phyloP scores from a whole-genome alignment of 192 early-diverging fungal genomes.

The Rhizoclosmatium sp. region DNA sequence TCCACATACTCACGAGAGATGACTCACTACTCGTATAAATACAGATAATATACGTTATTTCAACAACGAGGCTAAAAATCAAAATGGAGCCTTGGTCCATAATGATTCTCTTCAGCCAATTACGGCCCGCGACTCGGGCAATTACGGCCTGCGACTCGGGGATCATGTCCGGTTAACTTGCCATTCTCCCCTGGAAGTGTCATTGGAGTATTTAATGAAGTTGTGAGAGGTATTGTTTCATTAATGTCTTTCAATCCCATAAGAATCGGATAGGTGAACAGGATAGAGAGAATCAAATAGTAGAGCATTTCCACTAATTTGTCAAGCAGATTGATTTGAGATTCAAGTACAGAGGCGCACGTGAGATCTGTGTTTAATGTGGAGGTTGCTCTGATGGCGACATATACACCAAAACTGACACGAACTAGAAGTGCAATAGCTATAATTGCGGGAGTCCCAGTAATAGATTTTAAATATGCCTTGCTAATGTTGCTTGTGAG shows the following conservation, averaged over 20 bases:
- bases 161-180: background rate
- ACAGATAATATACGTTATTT: background rate
- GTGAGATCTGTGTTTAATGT: background rate
- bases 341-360: background rate
- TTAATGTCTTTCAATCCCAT: background rate
- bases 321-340: background rate
- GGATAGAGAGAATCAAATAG: background rate
- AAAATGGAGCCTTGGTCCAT: background rate
- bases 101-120: background rate
- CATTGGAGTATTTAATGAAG: background rate
- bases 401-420: background rate
- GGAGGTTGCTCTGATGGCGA: background rate
- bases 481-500: background rate
- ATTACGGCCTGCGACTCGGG: background rate
- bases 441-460: background rate
- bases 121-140: background rate
- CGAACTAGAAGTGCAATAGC: background rate
- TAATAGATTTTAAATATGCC: background rate
- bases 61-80: background rate
- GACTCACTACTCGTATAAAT: background rate
- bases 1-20: background rate
- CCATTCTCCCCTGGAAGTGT: too few species aligned
- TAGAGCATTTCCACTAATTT: background rate
- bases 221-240: background rate
- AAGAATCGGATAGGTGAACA: background rate